A percentile compares a stretch with the other conserved stretches of the same genome.
These are phyloP conservation scores for Nicotiana attenuata DNA, from an alignment of 257 asterid species.

Conservation along the genomic window DNA sequence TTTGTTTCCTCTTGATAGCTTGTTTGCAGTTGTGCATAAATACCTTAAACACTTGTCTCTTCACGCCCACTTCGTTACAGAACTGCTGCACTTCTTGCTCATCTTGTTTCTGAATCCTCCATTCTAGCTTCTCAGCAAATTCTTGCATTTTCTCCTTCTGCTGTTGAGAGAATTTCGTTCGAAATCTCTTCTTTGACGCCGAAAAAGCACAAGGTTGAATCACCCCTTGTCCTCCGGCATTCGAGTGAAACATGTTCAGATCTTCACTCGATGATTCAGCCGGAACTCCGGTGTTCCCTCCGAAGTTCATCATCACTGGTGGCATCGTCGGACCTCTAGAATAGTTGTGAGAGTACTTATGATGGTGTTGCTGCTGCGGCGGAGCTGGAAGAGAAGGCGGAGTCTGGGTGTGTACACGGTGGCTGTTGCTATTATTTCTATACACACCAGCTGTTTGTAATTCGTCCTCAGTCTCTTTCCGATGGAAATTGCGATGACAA, in stretches of 20 bases:
- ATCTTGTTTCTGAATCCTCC: constrained; percentile 63
- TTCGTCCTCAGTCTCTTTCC: constrained; percentile 43
- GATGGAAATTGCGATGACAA: constrained; percentile 88
- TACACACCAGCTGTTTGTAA: constrained; percentile 9
- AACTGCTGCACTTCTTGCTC: constrained; percentile 46
- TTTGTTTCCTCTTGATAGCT: constrained; percentile 53
- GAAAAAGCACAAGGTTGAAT: constrained; percentile 14
- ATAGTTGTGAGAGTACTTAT: constrained; percentile 5
- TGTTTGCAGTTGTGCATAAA: constrained; percentile 90
- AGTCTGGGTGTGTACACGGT: constrained; percentile 10
- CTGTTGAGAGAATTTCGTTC: constrained; percentile 58
- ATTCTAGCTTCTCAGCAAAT: constrained; percentile 49
- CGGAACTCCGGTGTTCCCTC: constrained; percentile 34
- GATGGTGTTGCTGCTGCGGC: constrained; percentile 10
- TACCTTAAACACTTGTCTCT: constrained; percentile 70
- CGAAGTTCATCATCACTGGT: constrained; percentile 46
- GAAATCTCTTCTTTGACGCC: constrained; percentile 53
- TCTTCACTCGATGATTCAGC: constrained; percentile 76
- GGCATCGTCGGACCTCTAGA: constrained; percentile 14
- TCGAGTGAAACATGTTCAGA: constrained; percentile 29
- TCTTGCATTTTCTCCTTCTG: constrained; percentile 70
- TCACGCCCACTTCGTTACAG: constrained; percentile 52
- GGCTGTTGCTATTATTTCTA: neutral
- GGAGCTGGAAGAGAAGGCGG: constrained; percentile 13
- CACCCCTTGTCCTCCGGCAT: constrained; percentile 18